Evolutionary conservation across 352 stramenopile genomes (phyloP), one percentile per base, ranked within the genome.

Genomic region (Globisporangium nunn): DNA sequence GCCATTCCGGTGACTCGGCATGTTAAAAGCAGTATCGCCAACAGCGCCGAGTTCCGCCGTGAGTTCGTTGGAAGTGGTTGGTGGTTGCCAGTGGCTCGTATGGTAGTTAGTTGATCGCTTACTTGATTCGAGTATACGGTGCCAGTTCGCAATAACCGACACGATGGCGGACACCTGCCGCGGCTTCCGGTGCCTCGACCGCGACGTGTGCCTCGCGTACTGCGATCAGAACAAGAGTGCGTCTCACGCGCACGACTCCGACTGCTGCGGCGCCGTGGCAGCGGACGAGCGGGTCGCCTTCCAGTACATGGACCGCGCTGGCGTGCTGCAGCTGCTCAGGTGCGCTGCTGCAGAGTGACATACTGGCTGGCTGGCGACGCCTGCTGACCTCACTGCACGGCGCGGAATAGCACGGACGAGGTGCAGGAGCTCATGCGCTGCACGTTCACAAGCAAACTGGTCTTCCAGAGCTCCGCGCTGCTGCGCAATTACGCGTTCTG

Each of bases 401-500:
- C 8, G 4, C 1, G 17, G 4, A 23, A 18, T 45, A 74, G 57
- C 18, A 58, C 72, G 6, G 72, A 85, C 12, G 63, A 75, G 30
- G 70, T 67, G 23, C 66, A 88, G 54, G 62, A 77, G 50, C 68
- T 88, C 31, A 90, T 90, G 79, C 65, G 62, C 12, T 90, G 79
- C 69, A 80, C 70, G 47, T 92, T 85, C 65, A 87, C 80, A 30
- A 83, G 62, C 63, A 86, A 85, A 35, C 59, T 90, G 56, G 62
- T 90, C 17, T 92, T 90, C 63, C 72, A 89, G 62, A 70, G 76
- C 49, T 74, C 79, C 56, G 60, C 64, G 11, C 66, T 89, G 72
- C 64, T 92, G 58, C 66, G 75, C 37, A 92, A 90, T 58, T 92
- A 92, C 57, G 74, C 55, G 29, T 91, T 89, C 61, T 89, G 79